Base-by-base conservation (phyloP, 352 stramenopile genomes). In the Globisporangium megalacanthum region DNA sequence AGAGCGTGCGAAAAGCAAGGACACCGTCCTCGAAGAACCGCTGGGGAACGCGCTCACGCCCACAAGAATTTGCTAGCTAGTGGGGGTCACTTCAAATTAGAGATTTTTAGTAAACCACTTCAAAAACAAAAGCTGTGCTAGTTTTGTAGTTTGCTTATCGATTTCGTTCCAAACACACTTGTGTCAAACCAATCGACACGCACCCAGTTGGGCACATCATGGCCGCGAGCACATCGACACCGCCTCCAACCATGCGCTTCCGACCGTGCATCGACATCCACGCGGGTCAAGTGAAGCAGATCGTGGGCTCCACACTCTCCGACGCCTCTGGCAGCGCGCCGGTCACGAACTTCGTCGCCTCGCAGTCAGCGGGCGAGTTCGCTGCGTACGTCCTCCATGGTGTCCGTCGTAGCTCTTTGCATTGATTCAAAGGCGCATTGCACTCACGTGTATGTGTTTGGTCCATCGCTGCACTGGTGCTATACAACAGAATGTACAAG, bases 181-280 rank as follows among this genome's bases (percentile, higher is more conserved):
- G 25, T 29, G 25, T 19, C 19, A 35, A 49, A 22, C 29, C 25
- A 53, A 53, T 25, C 48, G 19, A 14, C 31, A 19, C 10, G 15
- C 37, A 42, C 39, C 9, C 48, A 15, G 4, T 29, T 29, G 25
- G 25, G 1, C 25, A 29, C 25, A 56, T 35, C 47, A 62, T 58
- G 51, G 51, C 58, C 17, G 54, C 35, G 42, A 37, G 11, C 15
- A 15, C 58, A n/a, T 22, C 47, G 25, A 29, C 25, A 29, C 25
- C 25, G 4, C 25, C 25, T 29, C 25, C 25, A 29, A 19, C 42
- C 19, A 98, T 98, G 89, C 93, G 95, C 67, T 99, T 99, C 74
- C 88, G 96, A 46, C 97, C 97, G 41, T 99, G 97, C 68, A 99
- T 99, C 65, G 97, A 99, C 75, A 89, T 99, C 56, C 97, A 99